phyloP scores from a whole-genome alignment of 2,329 filamentous ascomycete genomes.

The Monosporascus sp. region DNA sequence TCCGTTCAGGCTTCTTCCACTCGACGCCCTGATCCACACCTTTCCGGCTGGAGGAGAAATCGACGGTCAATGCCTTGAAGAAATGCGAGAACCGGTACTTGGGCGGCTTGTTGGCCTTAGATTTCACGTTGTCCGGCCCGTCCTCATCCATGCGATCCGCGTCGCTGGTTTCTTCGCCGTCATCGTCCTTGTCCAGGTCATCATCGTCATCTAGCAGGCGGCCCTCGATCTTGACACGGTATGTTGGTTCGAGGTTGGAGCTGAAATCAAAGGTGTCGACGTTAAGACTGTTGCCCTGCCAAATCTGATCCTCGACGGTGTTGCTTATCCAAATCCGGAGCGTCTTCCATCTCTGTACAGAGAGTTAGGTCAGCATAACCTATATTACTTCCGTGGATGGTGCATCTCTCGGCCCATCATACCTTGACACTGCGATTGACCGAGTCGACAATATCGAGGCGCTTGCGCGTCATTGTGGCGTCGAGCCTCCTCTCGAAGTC shows the following conservation, averaged over 20 bases:
- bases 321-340: constrained; percentile 94
- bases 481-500: constrained; percentile 86
- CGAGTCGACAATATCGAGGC: constrained; percentile 82
- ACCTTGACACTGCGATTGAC: constrained; percentile 70
- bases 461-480: constrained; percentile 89
- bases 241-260: constrained; percentile 71
- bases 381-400: neutral
- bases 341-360: constrained; percentile 64
- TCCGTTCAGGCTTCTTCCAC: constrained; percentile 76
- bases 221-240: constrained; percentile 88
- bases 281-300: constrained; percentile 69
- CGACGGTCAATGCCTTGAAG: constrained; percentile 73
- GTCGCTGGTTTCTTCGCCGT: constrained; percentile 41
- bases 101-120: constrained; percentile 35
- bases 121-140: constrained; percentile 22
- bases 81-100: constrained; percentile 67
- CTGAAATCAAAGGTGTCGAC: constrained; percentile 78
- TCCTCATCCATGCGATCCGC: constrained; percentile 58
- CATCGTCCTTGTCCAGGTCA: constrained; percentile 40
- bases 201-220: constrained; percentile 69
- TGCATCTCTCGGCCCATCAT: constrained; percentile 12
- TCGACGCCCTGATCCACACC: constrained; percentile 59
- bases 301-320: constrained; percentile 87
- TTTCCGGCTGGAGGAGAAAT: constrained; percentile 61
- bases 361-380: constrained; percentile 7